Conservation (phyloP, 768 basidiomycete species). For the Termitomyces sp. region DNA sequence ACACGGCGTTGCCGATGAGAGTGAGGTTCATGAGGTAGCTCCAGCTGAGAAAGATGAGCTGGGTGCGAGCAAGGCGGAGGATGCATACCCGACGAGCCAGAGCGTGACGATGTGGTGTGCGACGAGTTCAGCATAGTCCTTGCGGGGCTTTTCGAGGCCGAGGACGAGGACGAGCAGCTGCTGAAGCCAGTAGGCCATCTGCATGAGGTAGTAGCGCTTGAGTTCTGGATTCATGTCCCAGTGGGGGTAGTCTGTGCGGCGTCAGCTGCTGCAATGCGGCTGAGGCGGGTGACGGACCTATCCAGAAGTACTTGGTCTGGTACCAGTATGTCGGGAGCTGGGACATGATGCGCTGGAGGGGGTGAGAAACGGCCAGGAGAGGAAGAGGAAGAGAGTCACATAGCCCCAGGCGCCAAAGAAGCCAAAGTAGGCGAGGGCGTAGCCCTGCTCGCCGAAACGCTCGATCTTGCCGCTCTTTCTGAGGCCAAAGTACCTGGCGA, state of each 20-base stretch:
- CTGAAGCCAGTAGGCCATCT: constrained; percentile 92
- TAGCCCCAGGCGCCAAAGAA: constrained; percentile 70
- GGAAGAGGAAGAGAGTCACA: constrained; percentile 41
- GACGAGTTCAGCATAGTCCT: constrained; percentile 84
- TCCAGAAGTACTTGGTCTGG: constrained; percentile 80
- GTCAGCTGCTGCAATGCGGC: background rate
- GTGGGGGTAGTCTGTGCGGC: constrained; percentile 71
- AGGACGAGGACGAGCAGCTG: constrained; percentile 84
- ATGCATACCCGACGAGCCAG: constrained; percentile 81
- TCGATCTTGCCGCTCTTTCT: constrained; percentile 60
- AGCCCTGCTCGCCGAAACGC: constrained; percentile 89
- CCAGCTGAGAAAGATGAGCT: constrained; percentile 48
- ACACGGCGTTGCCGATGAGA: constrained; percentile 85
- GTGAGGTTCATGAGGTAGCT: constrained; percentile 80
- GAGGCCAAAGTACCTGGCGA: constrained; percentile 71
- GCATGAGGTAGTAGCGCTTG: constrained; percentile 92
- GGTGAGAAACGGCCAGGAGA: background rate
- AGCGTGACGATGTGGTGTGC: constrained; percentile 91
- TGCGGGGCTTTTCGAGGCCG: constrained; percentile 89
- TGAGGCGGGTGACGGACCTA: constrained; percentile 37
- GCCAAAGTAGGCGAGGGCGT: constrained; percentile 78
- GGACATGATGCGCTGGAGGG: constrained; percentile 70
- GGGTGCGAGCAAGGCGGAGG: background rate
- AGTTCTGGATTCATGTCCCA: constrained; percentile 82
- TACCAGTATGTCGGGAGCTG: constrained; percentile 84